Evolutionary conservation across 768 basidiomycete genomes (phyloP).

Genomic region (Mycena rebaudengoi): DNA sequence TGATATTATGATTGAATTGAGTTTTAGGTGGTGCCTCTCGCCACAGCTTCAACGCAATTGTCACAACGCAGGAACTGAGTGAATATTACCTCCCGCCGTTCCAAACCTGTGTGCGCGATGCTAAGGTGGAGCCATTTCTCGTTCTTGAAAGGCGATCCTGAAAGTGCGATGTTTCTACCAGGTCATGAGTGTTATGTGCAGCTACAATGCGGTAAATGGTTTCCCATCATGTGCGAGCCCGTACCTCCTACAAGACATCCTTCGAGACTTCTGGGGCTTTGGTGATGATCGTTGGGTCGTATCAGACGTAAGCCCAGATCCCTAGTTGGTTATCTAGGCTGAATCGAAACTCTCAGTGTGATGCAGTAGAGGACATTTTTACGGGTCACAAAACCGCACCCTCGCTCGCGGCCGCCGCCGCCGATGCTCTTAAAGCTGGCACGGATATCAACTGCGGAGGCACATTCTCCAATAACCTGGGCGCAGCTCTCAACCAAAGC

Average conservation of each 20-base stretch:
- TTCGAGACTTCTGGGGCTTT: conserved; percentile 61
- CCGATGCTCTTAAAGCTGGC: conserved; percentile 58
- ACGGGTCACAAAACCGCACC: conserved; percentile 52
- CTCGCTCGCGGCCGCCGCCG: conserved; percentile 54
- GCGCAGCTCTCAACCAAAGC: conserved; percentile 55
- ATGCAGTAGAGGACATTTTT: conserved; percentile 55
- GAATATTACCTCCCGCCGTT: conserved; percentile 65
- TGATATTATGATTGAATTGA: background rate
- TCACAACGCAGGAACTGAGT: conserved; percentile 60
- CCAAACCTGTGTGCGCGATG: conserved; percentile 66
- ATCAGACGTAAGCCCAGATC: no score
- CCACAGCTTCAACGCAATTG: conserved; percentile 55
- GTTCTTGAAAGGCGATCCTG: background rate
- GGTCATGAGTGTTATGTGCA: conserved; percentile 59
- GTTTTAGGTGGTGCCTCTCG: conserved; percentile 43
- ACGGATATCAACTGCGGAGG: conserved; percentile 65
- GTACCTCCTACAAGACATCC: conserved; percentile 58
- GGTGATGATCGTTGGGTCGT: conserved; percentile 61
- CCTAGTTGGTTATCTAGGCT: no score
- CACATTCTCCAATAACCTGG: conserved; percentile 53
- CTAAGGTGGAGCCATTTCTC: conserved; percentile 49
- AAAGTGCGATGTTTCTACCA: background rate
- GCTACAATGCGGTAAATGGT: conserved; percentile 68
- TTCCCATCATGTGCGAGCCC: conserved; percentile 62
- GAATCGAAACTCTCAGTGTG: no score